A percentile compares a stretch with the other conserved stretches of the same genome.
These are phyloP conservation scores for Caryopteris hybrid DNA, from an alignment of 305 asterid species.

Conservation along the genomic window DNA sequence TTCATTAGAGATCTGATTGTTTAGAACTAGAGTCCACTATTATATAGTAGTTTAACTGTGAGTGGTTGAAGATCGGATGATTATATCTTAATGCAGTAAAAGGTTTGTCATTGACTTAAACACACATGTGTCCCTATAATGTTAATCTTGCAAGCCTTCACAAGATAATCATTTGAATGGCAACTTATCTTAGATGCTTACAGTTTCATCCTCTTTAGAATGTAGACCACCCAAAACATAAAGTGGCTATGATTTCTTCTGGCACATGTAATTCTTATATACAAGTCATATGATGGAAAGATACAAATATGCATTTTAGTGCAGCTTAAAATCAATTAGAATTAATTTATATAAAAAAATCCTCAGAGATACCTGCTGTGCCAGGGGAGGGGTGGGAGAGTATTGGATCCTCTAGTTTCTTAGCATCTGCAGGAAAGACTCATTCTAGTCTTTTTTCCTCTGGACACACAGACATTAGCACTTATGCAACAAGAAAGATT, in stretches of 20 bases:
- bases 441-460: slow-evolving; percentile 26
- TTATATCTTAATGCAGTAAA: background rate
- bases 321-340: background rate
- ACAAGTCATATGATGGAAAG: background rate
- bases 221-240: background rate
- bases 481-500: slow-evolving; percentile 73
- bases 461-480: slow-evolving; percentile 58
- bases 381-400: background rate
- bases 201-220: background rate
- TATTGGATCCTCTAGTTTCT: slow-evolving; percentile 6
- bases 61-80: background rate
- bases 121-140: background rate
- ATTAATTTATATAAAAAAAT: background rate
- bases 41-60: background rate
- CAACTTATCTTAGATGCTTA: background rate
- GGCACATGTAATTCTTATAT: background rate
- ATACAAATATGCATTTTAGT: background rate
- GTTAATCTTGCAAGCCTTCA: background rate
- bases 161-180: background rate
- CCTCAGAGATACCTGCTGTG: background rate
- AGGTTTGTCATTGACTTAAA: background rate
- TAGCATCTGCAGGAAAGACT: background rate
- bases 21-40: background rate
- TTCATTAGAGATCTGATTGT: background rate
- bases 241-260: background rate